Conservation (phyloP, 371 early-diverging fungal species). For the Rhizopus arrhizus region DNA sequence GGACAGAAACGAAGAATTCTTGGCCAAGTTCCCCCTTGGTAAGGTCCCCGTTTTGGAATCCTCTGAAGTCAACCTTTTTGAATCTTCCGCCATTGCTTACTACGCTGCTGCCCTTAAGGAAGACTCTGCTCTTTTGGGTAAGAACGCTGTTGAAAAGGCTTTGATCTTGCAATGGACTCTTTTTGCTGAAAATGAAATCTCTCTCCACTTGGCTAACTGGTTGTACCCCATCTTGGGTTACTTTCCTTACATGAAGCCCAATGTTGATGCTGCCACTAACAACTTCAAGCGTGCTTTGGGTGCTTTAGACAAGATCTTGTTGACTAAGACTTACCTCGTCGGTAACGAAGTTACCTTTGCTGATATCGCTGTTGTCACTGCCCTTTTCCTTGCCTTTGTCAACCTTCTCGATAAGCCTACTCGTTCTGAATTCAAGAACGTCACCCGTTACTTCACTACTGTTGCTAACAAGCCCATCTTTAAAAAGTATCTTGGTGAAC, state of each 20-base stretch:
- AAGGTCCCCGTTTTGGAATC: slow-evolving; percentile 85
- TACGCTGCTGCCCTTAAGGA: slow-evolving; percentile 77
- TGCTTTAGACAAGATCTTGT: slow-evolving; percentile 64
- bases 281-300: slow-evolving; percentile 56
- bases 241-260: slow-evolving; percentile 62
- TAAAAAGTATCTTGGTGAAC: slow-evolving; percentile 75
- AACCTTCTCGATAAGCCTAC: slow-evolving; percentile 54
- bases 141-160: slow-evolving; percentile 69
- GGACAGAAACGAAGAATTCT: slow-evolving; percentile 71
- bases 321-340: slow-evolving; percentile 76
- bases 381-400: slow-evolving; percentile 56
- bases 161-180: slow-evolving; percentile 79
- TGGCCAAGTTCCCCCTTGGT: slow-evolving; percentile 81
- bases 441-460: slow-evolving; percentile 88
- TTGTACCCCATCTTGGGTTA: slow-evolving; percentile 62
- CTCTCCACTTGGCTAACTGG: slow-evolving; percentile 46
- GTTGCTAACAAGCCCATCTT: slow-evolving; percentile 75
- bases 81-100: slow-evolving; percentile 87
- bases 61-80: slow-evolving; percentile 72
- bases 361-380: slow-evolving; percentile 64
- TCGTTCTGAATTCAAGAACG: slow-evolving; percentile 80
- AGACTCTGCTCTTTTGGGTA: slow-evolving; percentile 65
- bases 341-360: slow-evolving; percentile 80
- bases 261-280: slow-evolving; percentile 58
- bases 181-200: slow-evolving; percentile 67